Conservation (phyloP, 208 protist genomes). For the Acanthamoeba polyphaga region DNA sequence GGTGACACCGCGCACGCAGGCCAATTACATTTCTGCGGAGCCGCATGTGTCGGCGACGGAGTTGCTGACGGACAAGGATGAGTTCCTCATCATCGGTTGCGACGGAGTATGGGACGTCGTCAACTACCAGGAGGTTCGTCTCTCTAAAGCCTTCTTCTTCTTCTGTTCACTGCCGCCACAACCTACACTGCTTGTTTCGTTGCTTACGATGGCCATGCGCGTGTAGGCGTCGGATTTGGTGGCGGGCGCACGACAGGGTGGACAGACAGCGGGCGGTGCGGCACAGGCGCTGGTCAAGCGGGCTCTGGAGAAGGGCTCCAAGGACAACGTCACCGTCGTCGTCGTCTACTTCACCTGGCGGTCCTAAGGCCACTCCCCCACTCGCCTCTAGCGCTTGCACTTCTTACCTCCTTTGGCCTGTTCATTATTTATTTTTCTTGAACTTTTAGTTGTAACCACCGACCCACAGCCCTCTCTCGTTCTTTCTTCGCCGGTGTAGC, state of each 20-base stretch:
- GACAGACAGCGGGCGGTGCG: neutral
- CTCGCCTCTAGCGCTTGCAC: too few relatives aligned
- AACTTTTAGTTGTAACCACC: too few relatives aligned
- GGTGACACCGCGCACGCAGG: neutral
- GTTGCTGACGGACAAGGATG: constrained; percentile 21
- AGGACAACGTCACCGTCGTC: constrained; percentile 49
- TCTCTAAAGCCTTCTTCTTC: too few relatives aligned
- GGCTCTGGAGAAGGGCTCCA: constrained; percentile 35
- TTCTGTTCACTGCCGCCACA: neutral
- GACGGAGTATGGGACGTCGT: constrained; percentile 84
- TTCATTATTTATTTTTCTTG: too few relatives aligned
- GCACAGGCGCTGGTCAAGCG: constrained; percentile 14
- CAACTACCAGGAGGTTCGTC: constrained; percentile 67
- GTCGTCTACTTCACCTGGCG: constrained; percentile 35
- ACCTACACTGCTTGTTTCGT: too few relatives aligned
- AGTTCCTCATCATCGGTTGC: constrained; percentile 80
- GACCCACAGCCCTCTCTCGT: too few relatives aligned
- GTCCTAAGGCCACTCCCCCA: neutral
- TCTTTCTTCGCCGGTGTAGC: too few relatives aligned
- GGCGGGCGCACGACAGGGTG: neutral
- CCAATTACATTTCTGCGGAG: neutral
- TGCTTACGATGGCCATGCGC: too few relatives aligned
- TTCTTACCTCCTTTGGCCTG: too few relatives aligned
- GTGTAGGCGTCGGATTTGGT: constrained; percentile 15
- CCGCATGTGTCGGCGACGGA: neutral